Conservation (phyloP, 2,329 filamentous ascomycete genomes). For the Fusarium gaditjirri region DNA sequence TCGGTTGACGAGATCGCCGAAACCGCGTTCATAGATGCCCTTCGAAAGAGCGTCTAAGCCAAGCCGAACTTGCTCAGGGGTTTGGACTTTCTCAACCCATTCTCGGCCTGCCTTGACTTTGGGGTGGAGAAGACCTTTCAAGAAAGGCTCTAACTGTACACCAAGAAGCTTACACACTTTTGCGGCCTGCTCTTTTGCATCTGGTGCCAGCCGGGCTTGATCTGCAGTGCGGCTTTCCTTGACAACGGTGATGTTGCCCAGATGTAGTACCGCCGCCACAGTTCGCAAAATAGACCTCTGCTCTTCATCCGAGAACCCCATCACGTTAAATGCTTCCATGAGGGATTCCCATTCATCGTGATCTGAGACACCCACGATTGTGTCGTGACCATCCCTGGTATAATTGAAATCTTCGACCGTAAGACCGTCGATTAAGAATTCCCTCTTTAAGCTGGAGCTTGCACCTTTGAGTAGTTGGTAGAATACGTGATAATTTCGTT, state of each 20-base stretch:
- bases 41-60: conserved; percentile 92
- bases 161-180: conserved; percentile 87
- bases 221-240: conserved; percentile 93
- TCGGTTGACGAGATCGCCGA: conserved; percentile 88
- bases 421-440: conserved; percentile 79
- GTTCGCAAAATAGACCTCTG: conserved; percentile 86
- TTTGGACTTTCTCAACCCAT: conserved; percentile 99
- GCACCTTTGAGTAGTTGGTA: conserved; percentile 94
- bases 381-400: conserved; percentile 89
- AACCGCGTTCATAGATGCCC: conserved; percentile 96
- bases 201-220: conserved; percentile 83
- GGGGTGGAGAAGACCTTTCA: conserved; percentile 89
- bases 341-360: conserved; percentile 88
- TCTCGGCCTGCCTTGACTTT: conserved; percentile 95
- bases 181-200: conserved; percentile 78
- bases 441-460: conserved; percentile 75
- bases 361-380: conserved; percentile 90
- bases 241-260: conserved; percentile 89
- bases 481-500: conserved; percentile 97
- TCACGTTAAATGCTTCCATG: conserved; percentile 92
- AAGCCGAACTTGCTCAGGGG: conserved; percentile 92
- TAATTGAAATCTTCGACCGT: conserved; percentile 91
- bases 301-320: conserved; percentile 90
- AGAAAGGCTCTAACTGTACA: conserved; percentile 84
- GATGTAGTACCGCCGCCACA: conserved; percentile 88